Conservation (phyloP, 2,329 filamentous ascomycete genomes). For the Cordyceps javanica region DNA sequence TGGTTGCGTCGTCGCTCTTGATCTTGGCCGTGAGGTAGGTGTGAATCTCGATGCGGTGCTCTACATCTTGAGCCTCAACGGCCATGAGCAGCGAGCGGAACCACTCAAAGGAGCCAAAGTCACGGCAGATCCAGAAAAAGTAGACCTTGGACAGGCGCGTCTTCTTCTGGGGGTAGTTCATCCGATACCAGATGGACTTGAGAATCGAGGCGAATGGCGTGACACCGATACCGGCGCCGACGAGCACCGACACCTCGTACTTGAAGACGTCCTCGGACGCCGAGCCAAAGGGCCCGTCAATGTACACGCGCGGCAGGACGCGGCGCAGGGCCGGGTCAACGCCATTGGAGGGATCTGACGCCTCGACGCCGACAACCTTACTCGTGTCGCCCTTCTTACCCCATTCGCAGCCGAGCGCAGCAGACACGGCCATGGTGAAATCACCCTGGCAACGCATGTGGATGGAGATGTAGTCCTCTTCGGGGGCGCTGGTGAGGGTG, state of each 20-base stretch:
- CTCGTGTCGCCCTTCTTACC: constrained; percentile 49
- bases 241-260: constrained; percentile 73
- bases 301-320: constrained; percentile 71
- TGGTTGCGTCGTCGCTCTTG: constrained; percentile 77
- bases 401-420: constrained; percentile 69
- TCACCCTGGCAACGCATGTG: constrained; percentile 79
- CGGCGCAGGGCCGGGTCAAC: constrained; percentile 66
- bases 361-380: constrained; percentile 63
- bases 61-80: constrained; percentile 79
- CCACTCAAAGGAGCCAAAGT: constrained; percentile 86
- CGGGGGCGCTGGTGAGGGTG: constrained; percentile 77
- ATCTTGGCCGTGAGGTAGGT: constrained; percentile 84
- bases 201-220: constrained; percentile 83
- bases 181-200: constrained; percentile 90
- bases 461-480: constrained; percentile 85
- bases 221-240: constrained; percentile 76
- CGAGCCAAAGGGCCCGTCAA: constrained; percentile 80
- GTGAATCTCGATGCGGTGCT: constrained; percentile 82
- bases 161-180: constrained; percentile 79
- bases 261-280: constrained; percentile 88
- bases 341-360: constrained; percentile 41
- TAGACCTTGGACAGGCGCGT: constrained; percentile 79
- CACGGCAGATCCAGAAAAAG: constrained; percentile 88
- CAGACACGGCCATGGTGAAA: constrained; percentile 66
- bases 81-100: constrained; percentile 77